Evolutionary conservation across 306 rosid species (phyloP).

Genomic region (Inga oerstediana): DNA sequence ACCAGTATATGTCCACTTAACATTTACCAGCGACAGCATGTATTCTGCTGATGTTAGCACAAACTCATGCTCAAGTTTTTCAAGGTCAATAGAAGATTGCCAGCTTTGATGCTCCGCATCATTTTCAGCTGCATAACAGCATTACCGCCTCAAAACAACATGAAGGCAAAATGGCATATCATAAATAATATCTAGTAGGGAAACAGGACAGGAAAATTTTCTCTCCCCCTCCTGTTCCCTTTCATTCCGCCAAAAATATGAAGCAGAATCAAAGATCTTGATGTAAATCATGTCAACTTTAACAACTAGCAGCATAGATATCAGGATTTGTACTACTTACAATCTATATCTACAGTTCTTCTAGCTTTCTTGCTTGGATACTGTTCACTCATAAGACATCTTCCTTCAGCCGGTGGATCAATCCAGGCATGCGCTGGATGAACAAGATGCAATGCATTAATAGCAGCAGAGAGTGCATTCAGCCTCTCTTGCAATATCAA

Average conservation of each 20-base stretch:
- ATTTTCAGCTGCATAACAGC: constrained; percentile 36
- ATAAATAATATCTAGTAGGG: constrained; percentile 26
- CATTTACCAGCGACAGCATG: constrained; percentile 71
- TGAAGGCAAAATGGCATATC: constrained; percentile 29
- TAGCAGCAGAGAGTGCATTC: constrained; percentile 82
- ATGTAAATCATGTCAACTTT: constrained; percentile 11
- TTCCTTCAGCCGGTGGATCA: constrained; percentile 64
- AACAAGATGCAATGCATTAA: constrained; percentile 88
- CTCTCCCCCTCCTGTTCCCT: neutral
- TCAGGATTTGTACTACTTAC: constrained; percentile 50
- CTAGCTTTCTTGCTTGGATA: constrained; percentile 80
- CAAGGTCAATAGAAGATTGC: constrained; percentile 59
- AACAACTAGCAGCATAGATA: constrained; percentile 15
- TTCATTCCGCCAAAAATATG: constrained; percentile 22
- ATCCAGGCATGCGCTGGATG: constrained; percentile 88
- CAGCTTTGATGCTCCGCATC: constrained; percentile 54
- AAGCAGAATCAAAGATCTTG: constrained; percentile 16
- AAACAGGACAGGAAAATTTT: neutral
- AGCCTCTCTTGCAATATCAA: constrained; percentile 74
- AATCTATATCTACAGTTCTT: constrained; percentile 54
- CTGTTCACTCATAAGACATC: constrained; percentile 49
- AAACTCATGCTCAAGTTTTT: constrained; percentile 82
- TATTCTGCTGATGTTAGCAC: constrained; percentile 85
- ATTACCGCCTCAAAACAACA: constrained; percentile 32
- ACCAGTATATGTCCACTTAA: constrained; percentile 77